Base-by-base conservation (phyloP, 768 basidiomycete species). In the Tylopilus subfusipes region DNA sequence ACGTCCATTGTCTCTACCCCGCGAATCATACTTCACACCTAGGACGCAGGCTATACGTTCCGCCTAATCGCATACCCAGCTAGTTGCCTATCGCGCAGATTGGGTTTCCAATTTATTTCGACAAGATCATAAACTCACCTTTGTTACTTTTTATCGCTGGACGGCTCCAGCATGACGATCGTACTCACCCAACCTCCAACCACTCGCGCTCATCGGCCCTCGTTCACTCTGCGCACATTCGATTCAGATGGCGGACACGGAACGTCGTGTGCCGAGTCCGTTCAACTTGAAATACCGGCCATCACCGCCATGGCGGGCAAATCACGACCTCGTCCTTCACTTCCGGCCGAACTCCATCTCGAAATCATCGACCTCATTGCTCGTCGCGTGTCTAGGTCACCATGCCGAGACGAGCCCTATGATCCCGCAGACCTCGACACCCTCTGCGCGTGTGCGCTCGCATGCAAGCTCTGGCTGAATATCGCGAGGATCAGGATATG, bases 301-400 rank as follows among this genome's bases (percentile, higher is more conserved):
- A 13, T 49, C 40, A 46, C 54, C 36, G 43, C 54, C 52, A 39
- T 42, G 33, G 27, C 47, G 16, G 24, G 33, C 10, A 50, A 53
- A 57, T 50, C 53, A 48, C 57, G 44, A 4, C 10, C 44, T 4
- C 55, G 45, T 48, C 63, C 62, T 30, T 53, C 60, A 18, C 59
- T 69, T 31, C 68, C 68, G 16, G 58, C 66, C 22, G 70, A 72
- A 54, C 57, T 69, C 34, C 66, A 72, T 29, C 62, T 72, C 38
- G 58, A 62, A 34, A 62, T 69, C 53, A 66, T 69, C 36, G 66
- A 71, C 25, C 48, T 53, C 44, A 50, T 69, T n/a, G 57, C 63
- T 21, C 39, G 34, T 49, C 58, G 56, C 30, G 53, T 66, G 22
- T 55, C 58, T 30, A 47, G 21, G 42, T 53, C 50, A 1, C 47